Conservation (phyloP, 495 filamentous ascomycete species). For the Xylaria grammica region DNA sequence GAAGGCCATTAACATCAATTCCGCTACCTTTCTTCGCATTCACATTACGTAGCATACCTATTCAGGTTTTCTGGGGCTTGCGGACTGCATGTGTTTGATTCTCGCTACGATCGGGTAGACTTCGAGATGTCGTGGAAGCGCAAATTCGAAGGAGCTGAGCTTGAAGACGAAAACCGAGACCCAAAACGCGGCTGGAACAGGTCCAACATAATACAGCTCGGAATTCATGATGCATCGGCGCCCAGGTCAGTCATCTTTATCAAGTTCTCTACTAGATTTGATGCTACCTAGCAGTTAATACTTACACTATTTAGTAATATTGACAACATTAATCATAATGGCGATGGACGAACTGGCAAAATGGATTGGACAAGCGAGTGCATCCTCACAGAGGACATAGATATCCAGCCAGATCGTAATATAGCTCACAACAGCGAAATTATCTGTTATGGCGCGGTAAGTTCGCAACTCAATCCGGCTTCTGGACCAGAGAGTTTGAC, state of each 20-base stretch:
- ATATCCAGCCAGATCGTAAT: not conserved
- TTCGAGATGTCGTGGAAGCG: conserved; percentile 1
- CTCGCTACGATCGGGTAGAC: not conserved
- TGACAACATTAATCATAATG: not conserved
- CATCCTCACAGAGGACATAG: not conserved
- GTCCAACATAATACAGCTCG: not conserved
- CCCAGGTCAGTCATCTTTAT: not conserved
- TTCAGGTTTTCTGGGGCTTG: too few species aligned
- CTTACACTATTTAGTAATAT: not conserved
- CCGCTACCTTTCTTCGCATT: too few species aligned
- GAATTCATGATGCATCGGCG: not conserved
- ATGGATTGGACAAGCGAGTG: not conserved
- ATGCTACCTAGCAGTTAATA: not conserved
- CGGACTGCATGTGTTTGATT: too few species aligned
- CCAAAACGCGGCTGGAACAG: not conserved
- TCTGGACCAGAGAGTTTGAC: not conserved
- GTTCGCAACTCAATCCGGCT: not conserved
- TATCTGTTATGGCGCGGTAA: conserved; percentile 2
- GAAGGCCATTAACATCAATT: too few species aligned
- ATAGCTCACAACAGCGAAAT: not conserved
- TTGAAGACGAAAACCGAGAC: conserved; percentile 5
- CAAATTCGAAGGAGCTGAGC: conserved; percentile 1
- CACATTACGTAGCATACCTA: too few species aligned
- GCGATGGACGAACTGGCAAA: not conserved
- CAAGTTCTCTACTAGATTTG: not conserved